phyloP scores from a whole-genome alignment of 208 protist species.

The Crithidia sp. region DNA sequence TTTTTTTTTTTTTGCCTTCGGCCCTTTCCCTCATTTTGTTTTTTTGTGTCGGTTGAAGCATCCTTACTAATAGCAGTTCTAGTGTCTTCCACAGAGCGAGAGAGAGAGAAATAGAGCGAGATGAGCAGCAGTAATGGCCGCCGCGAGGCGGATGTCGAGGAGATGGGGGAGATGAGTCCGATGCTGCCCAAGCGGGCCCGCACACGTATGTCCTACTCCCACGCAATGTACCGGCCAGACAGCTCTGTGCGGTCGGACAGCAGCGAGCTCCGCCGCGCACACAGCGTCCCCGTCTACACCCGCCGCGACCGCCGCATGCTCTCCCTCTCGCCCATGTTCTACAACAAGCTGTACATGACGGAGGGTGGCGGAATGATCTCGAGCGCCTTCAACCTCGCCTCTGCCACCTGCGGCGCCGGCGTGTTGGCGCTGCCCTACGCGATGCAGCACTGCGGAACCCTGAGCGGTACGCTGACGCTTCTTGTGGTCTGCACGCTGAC shows the following conservation, averaged over 20 bases:
- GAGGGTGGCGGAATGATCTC: slow-evolving; percentile 65
- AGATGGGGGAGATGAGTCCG: slow-evolving; percentile 30
- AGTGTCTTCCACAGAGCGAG: not conserved
- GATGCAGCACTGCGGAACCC: slow-evolving; percentile 60
- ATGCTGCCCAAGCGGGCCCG: slow-evolving; percentile 24
- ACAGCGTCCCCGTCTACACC: slow-evolving; percentile 43
- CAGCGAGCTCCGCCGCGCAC: slow-evolving; percentile 29
- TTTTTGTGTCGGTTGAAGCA: no score
- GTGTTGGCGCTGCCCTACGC: slow-evolving; percentile 78
- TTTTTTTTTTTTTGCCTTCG: not conserved
- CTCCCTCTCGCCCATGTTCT: slow-evolving; percentile 55
- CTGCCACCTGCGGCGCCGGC: slow-evolving; percentile 75
- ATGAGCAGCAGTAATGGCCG: slow-evolving; percentile 8
- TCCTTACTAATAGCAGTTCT: no score
- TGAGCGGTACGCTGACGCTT: slow-evolving; percentile 51
- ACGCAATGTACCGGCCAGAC: slow-evolving; percentile 14
- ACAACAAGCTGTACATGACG: slow-evolving; percentile 55
- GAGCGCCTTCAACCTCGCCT: slow-evolving; percentile 83
- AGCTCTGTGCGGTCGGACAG: not conserved
- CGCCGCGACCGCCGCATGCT: slow-evolving; percentile 26
- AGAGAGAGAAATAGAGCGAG: not conserved
- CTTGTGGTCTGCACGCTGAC: slow-evolving; percentile 55
- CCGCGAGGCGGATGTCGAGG: not conserved
- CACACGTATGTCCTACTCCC: slow-evolving; percentile 40
- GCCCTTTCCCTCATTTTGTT: not conserved